phyloP scores from a whole-genome alignment of 352 stramenopile genomes.

The Pythium brachiatum region DNA sequence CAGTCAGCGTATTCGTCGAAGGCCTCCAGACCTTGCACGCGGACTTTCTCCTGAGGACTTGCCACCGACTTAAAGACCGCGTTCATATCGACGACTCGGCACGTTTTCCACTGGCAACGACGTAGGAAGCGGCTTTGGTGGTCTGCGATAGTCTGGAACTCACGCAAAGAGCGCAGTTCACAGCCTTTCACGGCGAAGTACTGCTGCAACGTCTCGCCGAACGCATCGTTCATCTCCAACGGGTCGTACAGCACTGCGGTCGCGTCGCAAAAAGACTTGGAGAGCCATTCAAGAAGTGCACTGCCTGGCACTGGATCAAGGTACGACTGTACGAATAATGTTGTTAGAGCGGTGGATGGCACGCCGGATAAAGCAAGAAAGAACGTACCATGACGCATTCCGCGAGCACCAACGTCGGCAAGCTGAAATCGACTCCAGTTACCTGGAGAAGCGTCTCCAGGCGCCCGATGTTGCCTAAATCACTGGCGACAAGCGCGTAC shows the following conservation, averaged over 20 bases:
- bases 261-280: slow-evolving; percentile 32
- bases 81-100: slow-evolving; percentile 67
- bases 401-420: slow-evolving; percentile 57
- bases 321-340: slow-evolving; percentile 46
- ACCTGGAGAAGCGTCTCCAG: slow-evolving; percentile 31
- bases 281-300: slow-evolving; percentile 44
- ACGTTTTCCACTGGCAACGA: slow-evolving; percentile 33
- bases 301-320: slow-evolving; percentile 50
- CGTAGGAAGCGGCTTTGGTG: slow-evolving; percentile 38
- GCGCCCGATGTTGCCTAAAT: slow-evolving; percentile 47
- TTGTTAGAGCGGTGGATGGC: neutral
- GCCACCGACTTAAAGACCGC: slow-evolving; percentile 41
- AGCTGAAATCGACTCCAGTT: slow-evolving; percentile 29
- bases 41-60: slow-evolving; percentile 37
- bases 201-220: slow-evolving; percentile 45
- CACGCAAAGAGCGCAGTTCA: slow-evolving; percentile 42
- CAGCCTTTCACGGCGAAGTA: slow-evolving; percentile 77
- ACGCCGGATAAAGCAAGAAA: neutral
- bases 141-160: slow-evolving; percentile 37
- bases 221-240: slow-evolving; percentile 41
- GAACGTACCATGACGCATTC: slow-evolving; percentile 69
- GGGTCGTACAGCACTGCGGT: slow-evolving; percentile 67
- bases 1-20: slow-evolving; percentile 76
- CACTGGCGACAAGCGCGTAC: slow-evolving; percentile 51
- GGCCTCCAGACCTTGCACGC: slow-evolving; percentile 45